These are phyloP conservation scores for Oenanthe javanica DNA, from an alignment of 140 eudicot genomes.

Conservation along the genomic window DNA sequence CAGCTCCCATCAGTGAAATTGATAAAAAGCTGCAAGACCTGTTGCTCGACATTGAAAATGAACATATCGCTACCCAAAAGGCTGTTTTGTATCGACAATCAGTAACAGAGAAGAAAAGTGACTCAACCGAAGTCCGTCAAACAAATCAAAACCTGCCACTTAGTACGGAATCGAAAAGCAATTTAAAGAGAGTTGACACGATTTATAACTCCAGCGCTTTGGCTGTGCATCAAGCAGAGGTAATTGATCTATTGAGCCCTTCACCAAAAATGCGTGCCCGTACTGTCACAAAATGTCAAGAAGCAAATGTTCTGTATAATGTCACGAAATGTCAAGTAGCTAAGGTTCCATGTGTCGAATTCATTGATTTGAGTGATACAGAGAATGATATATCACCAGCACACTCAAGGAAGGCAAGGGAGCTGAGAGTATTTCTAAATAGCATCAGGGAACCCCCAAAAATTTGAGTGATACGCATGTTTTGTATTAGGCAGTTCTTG, in stretches of 20 bases:
- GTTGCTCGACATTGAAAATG: slow-evolving; percentile 47
- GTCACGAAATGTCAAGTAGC: slow-evolving; percentile 19
- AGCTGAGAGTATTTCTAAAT: slow-evolving; percentile 57
- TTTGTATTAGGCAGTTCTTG: background rate
- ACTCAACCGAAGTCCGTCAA: background rate
- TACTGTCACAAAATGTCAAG: slow-evolving; percentile 19
- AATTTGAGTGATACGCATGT: background rate
- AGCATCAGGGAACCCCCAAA: slow-evolving; percentile 24
- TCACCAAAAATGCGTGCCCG: slow-evolving; percentile 25
- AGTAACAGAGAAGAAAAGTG: background rate
- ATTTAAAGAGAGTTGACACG: slow-evolving; percentile 6
- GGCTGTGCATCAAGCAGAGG: slow-evolving; percentile 18
- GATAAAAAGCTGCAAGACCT: slow-evolving; percentile 48
- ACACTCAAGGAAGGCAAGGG: slow-evolving; percentile 46
- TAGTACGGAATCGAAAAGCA: slow-evolving; percentile 18
- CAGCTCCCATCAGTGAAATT: slow-evolving; percentile 27
- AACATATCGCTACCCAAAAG: slow-evolving; percentile 8
- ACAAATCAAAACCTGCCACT: slow-evolving; percentile 5
- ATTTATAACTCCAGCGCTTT: slow-evolving; percentile 11
- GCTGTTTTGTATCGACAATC: slow-evolving; percentile 8
- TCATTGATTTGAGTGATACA: slow-evolving; percentile 74
- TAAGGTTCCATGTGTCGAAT: slow-evolving; percentile 20
- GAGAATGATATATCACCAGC: slow-evolving; percentile 67
- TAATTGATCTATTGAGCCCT: slow-evolving; percentile 77
- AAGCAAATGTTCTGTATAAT: background rate